Conservation (phyloP, 225 moss, liverwort and hornwort species). For the Polytrichum commune region DNA sequence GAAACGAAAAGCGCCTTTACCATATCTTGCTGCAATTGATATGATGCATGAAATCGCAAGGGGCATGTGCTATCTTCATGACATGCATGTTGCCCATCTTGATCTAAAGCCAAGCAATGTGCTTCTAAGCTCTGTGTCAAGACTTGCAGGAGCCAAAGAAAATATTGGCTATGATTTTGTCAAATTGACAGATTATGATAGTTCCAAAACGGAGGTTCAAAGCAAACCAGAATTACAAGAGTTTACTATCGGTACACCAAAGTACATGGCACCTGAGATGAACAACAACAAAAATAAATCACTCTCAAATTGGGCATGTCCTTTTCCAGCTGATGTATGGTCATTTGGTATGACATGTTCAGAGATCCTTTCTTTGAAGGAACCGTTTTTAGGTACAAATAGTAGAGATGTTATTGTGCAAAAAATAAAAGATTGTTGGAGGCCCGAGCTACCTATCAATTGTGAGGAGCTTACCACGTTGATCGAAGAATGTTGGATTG, state of each 20-base stretch:
- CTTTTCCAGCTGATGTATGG: background rate
- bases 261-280: slow-evolving; percentile 4
- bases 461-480: background rate
- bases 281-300: too few species aligned
- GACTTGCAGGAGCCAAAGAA: too few species aligned
- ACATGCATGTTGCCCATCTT: background rate
- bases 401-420: background rate
- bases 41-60: background rate
- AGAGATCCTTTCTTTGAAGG: background rate
- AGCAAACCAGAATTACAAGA: background rate
- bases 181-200: background rate
- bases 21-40: background rate
- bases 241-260: background rate
- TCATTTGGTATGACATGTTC: background rate
- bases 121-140: background rate
- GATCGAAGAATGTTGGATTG: background rate
- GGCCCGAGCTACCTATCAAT: background rate
- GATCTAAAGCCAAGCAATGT: slow-evolving; percentile 11
- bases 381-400: background rate
- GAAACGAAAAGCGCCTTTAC: background rate
- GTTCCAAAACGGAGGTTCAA: background rate
- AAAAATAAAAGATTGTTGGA: background rate
- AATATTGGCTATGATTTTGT: background rate
- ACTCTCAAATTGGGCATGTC: background rate
- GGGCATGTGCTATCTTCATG: slow-evolving; percentile 7